Percentiles rank a stretch among this genome's conserved stretches.
phyloP scores from a whole-genome alignment of 371 early-diverging fungal genomes.

The Haplosporangium sp. region DNA sequence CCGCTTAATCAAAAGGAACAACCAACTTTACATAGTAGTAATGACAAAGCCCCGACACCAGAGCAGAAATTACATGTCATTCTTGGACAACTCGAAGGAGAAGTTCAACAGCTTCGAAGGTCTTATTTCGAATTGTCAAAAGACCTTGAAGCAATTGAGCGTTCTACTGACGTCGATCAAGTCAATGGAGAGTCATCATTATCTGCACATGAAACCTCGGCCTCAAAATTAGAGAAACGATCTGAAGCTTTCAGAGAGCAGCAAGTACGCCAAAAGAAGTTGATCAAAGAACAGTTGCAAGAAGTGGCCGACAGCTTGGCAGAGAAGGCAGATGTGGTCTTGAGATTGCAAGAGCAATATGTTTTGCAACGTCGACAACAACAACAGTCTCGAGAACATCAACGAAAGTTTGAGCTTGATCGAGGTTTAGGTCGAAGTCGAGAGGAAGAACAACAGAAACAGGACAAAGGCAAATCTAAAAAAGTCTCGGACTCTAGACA shows the following conservation, averaged over 20 bases:
- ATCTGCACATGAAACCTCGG: not conserved
- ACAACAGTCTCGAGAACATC: not conserved
- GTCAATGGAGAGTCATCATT: not conserved
- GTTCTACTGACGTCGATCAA: not conserved
- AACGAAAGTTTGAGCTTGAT: too few relatives aligned
- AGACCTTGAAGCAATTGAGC: conserved; percentile 19
- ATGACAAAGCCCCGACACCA: conserved; percentile 5
- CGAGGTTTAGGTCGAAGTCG: not conserved
- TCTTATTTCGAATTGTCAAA: conserved; percentile 24
- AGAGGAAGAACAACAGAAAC: not conserved
- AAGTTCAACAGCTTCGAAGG: conserved; percentile 21
- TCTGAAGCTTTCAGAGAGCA: not conserved
- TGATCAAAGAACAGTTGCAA: conserved; percentile 20
- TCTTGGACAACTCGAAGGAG: conserved; percentile 15
- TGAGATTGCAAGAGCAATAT: conserved; percentile 25
- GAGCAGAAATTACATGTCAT: conserved; percentile 24
- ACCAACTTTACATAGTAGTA: not conserved
- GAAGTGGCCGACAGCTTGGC: conserved; percentile 21
- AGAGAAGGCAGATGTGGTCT: conserved; percentile 24
- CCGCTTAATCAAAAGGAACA: not conserved
- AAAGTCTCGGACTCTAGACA: not conserved
- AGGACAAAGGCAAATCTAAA: not conserved
- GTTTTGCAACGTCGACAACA: conserved; percentile 15
- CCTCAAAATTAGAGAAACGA: not conserved
- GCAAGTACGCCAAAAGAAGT: conserved; percentile 22